Evolutionary conservation across 2,329 filamentous ascomycete genomes (phyloP).

Genomic region (Colletotrichum viniferum): DNA sequence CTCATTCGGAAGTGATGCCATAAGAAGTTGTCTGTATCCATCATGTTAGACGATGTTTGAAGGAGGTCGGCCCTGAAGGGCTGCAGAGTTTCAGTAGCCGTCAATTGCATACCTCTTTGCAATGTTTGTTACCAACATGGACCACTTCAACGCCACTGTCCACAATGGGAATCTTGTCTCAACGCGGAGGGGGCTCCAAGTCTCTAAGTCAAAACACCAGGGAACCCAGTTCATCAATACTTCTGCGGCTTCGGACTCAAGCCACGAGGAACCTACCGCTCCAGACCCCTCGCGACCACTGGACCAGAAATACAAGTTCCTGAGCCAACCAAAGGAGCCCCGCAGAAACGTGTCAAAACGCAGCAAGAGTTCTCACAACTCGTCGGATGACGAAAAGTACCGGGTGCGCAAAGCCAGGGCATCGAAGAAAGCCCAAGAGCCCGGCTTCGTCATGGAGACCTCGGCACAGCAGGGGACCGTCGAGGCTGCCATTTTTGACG

Average conservation of each 20-base stretch:
- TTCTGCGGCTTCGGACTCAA: slow-evolving; percentile 16
- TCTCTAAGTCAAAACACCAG: slow-evolving; percentile 43
- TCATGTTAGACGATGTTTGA: not conserved
- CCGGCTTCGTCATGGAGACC: not conserved
- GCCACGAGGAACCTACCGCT: not conserved
- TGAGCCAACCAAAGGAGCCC: slow-evolving; percentile 23
- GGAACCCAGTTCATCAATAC: slow-evolving; percentile 44
- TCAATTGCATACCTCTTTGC: not conserved
- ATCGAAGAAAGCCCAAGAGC: not conserved
- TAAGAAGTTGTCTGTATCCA: not conserved
- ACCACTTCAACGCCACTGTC: slow-evolving; percentile 42
- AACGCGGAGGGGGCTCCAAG: slow-evolving; percentile 41
- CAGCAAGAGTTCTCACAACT: not conserved
- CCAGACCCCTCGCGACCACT: slow-evolving; percentile 9
- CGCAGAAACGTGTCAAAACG: not conserved
- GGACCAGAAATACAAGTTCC: slow-evolving; percentile 30
- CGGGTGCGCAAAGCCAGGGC: not conserved
- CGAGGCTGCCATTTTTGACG: not conserved
- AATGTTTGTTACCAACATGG: slow-evolving; percentile 29
- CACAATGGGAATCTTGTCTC: slow-evolving; percentile 40
- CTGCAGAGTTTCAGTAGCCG: not conserved
- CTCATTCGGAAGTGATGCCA: not conserved
- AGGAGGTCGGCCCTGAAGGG: not conserved
- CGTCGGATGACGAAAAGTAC: not conserved
- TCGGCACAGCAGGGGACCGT: not conserved